These are phyloP conservation scores for Bothriochloa decipiens DNA, from an alignment of 176 grass and related monocot species.

Conservation along the genomic window DNA sequence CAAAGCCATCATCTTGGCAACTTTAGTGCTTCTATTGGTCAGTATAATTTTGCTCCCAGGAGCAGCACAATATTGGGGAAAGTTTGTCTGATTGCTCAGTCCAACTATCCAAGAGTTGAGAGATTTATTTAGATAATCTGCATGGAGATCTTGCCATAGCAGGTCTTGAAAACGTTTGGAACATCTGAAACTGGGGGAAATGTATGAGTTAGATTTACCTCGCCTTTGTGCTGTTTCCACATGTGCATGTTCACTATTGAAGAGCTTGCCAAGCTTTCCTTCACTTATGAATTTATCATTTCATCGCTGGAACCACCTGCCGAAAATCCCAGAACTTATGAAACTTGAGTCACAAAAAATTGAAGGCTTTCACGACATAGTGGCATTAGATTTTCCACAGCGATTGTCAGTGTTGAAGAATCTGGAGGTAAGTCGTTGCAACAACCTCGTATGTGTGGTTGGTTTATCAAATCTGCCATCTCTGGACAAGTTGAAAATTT, in stretches of 20 bases:
- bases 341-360: too few relatives aligned
- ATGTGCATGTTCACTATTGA: too few relatives aligned
- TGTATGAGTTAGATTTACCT: too few relatives aligned
- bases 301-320: too few relatives aligned
- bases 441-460: slow-evolving; percentile 16
- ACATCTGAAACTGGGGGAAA: slow-evolving; percentile 25
- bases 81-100: slow-evolving; percentile 2
- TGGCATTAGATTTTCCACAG: too few relatives aligned
- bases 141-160: not conserved
- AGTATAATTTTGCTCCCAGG: slow-evolving; percentile 47
- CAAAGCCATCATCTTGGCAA: slow-evolving; percentile 36
- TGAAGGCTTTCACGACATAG: too few relatives aligned
- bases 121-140: slow-evolving; percentile 23
- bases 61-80: slow-evolving; percentile 26
- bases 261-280: too few relatives aligned
- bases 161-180: slow-evolving; percentile 42
- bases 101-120: slow-evolving; percentile 38
- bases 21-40: slow-evolving; percentile 37
- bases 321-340: too few relatives aligned
- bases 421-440: too few relatives aligned
- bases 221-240: too few relatives aligned
- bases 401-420: too few relatives aligned
- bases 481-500: slow-evolving; percentile 36
- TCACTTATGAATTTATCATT: too few relatives aligned
- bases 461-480: slow-evolving; percentile 30